phyloP scores from a whole-genome alignment of 2,329 filamentous ascomycete species.

The Alternaria ventricosa region DNA sequence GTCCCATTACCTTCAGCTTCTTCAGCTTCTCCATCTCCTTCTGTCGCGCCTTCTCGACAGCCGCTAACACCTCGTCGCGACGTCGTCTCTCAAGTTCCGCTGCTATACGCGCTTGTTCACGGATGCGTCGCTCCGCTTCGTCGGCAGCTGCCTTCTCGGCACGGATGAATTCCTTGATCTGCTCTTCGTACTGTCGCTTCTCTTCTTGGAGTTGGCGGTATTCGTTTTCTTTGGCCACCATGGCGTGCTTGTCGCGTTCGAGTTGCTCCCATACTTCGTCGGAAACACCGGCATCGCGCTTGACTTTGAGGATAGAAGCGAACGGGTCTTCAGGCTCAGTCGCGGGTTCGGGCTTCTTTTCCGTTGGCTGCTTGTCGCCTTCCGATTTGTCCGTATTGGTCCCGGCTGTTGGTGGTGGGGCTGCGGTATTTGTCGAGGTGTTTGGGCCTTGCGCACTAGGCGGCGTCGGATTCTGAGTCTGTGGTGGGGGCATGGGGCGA shows the following conservation, averaged over 20 bases:
- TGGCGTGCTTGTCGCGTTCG: constrained; percentile 54
- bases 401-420: background rate
- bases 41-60: constrained; percentile 47
- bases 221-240: constrained; percentile 44
- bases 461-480: constrained; percentile 4
- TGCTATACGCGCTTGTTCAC: constrained; percentile 26
- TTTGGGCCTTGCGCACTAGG: constrained; percentile 2
- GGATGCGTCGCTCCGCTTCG: constrained; percentile 20
- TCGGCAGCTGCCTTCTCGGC: background rate
- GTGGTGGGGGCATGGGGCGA: background rate
- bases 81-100: constrained; percentile 28
- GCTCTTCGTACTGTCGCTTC: constrained; percentile 16
- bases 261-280: constrained; percentile 69
- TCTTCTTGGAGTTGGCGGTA: constrained; percentile 44
- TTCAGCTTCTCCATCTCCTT: constrained; percentile 51
- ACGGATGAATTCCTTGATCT: constrained; percentile 34
- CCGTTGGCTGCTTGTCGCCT: background rate
- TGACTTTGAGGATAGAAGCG: constrained; percentile 19
- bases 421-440: constrained; percentile 5
- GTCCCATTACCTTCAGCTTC: constrained; percentile 61
- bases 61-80: constrained; percentile 46
- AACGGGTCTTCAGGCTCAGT: constrained; percentile 9
- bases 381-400: constrained; percentile 8
- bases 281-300: constrained; percentile 64
- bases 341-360: background rate